Percentiles rank a stretch among this genome's conserved stretches.
These are phyloP conservation scores for Populus pruinosa DNA, from an alignment of 345 rosid genomes.

Conservation along the genomic window DNA sequence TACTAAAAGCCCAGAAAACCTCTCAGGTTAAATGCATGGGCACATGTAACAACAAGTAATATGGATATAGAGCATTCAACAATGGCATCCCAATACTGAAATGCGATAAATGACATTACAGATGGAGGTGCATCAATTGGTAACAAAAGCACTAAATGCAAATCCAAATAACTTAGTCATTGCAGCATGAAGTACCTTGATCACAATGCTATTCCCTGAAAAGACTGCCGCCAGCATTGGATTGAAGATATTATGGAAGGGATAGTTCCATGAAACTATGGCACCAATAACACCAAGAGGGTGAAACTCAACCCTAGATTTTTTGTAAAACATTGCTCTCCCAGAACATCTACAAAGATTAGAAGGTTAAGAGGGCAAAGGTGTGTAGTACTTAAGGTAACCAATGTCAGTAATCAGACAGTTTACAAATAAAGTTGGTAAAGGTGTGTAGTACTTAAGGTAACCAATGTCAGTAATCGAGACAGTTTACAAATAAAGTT, in stretches of 20 bases:
- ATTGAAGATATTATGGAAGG: conserved; percentile 96
- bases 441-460: not conserved
- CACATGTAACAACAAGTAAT: conserved; percentile 6
- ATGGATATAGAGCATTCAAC: conserved; percentile 7
- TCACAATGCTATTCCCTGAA: conserved; percentile 90
- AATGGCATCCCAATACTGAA: conserved; percentile 2
- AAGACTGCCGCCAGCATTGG: conserved; percentile 98
- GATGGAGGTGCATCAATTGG: conserved; percentile 7
- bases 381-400: not conserved
- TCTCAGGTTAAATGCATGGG: not conserved
- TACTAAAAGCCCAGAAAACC: not conserved
- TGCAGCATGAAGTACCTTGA: conserved; percentile 51
- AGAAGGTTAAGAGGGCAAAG: not conserved
- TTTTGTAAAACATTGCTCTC: conserved; percentile 94
- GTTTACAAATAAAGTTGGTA: not conserved
- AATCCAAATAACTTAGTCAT: not conserved
- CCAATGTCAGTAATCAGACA: not conserved
- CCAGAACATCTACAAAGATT: conserved; percentile 67
- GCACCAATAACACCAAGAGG: conserved; percentile 98
- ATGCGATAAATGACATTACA: conserved; percentile 1
- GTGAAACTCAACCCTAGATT: conserved; percentile 81
- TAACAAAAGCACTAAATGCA: not conserved
- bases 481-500: not conserved
- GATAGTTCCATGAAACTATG: conserved; percentile 98
- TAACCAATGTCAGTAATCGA: not conserved